These are phyloP conservation scores for Candida orba DNA, from an alignment of 805 yeast species.

Conservation along the genomic window DNA sequence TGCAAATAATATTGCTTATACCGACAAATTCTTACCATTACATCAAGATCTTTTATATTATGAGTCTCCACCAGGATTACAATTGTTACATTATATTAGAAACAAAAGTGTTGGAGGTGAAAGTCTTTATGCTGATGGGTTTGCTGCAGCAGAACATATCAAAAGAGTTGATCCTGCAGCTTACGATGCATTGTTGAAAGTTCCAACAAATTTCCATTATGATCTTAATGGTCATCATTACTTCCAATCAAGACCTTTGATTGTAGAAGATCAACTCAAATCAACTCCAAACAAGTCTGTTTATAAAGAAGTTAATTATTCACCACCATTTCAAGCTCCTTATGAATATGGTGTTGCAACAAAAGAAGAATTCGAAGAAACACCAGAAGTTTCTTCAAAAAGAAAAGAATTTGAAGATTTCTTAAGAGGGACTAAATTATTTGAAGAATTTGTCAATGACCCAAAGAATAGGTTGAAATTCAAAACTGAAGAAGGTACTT, in stretches of 20 bases:
- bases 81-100: conserved; percentile 53
- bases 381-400: conserved; percentile 27
- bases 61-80: conserved; percentile 78
- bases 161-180: conserved; percentile 51
- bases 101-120: conserved; percentile 58
- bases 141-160: conserved; percentile 54
- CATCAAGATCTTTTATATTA: conserved; percentile 75
- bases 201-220: conserved; percentile 68
- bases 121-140: conserved; percentile 63
- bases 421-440: conserved; percentile 48
- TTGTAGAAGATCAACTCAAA: conserved; percentile 44
- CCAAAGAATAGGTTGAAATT: conserved; percentile 47
- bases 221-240: conserved; percentile 55
- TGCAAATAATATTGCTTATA: conserved; percentile 66
- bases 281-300: conserved; percentile 16
- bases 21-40: conserved; percentile 55
- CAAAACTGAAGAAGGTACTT: conserved; percentile 49
- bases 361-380: conserved; percentile 16
- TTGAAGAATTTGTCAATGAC: conserved; percentile 50
- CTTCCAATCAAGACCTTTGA: conserved; percentile 52
- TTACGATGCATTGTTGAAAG: conserved; percentile 49
- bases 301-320: conserved; percentile 58
- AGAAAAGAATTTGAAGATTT: conserved; percentile 44
- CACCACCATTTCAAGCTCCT: conserved; percentile 83
- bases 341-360: conserved; percentile 49